Base-by-base conservation (phyloP, 2,329 filamentous ascomycete genomes). In the Diatrype stigma region DNA sequence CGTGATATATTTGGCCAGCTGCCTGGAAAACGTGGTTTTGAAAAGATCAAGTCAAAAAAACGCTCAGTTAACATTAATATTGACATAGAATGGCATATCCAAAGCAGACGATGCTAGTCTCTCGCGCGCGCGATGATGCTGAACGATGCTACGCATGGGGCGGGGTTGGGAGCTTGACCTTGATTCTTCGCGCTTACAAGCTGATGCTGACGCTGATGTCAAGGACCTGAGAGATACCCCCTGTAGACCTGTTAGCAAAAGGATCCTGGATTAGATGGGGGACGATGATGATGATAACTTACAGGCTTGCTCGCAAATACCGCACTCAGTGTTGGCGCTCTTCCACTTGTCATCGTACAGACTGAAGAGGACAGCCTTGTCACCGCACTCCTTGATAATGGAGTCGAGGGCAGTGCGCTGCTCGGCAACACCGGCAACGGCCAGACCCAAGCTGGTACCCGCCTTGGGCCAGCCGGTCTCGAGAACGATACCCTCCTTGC, bases 391-490 rank as follows among this genome's bases (percentile, higher is more conserved):
- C 61, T 80, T 63, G 58, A 84, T 73, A 67, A 97, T 93, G 51
- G 81, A 81, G 57, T 79, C 68, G 68, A 97, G 84, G 61, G 93
- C 93, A 42, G 65, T 70, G 47, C 73, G 73, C 80, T 97, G 93
- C 74, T 93, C 76, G 1, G 66, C 40, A 5, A 60, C 46, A 60
- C 88, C 84, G 51, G 92, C 84, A 61, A 89, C 75, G 52, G 91
- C 91, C 19, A 66, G 66, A 54, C 89, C 90, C 73, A 94, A 93
- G 73, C 81, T 70, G 28, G 70, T 62, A 67, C 92, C 92, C 7
- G 67, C 59, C 49, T 76, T 84, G 58, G 93, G 93, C 91, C 92
- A 97, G 64, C 93, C 93, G 51, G 87, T 89, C 84, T 97, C 93
- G 61, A 95, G 79, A 74, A 93, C 90, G 77, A 90, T 84, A 59